Base-by-base conservation (phyloP, 2,329 filamentous ascomycete species). In the Aspergillus hiratsukae region DNA sequence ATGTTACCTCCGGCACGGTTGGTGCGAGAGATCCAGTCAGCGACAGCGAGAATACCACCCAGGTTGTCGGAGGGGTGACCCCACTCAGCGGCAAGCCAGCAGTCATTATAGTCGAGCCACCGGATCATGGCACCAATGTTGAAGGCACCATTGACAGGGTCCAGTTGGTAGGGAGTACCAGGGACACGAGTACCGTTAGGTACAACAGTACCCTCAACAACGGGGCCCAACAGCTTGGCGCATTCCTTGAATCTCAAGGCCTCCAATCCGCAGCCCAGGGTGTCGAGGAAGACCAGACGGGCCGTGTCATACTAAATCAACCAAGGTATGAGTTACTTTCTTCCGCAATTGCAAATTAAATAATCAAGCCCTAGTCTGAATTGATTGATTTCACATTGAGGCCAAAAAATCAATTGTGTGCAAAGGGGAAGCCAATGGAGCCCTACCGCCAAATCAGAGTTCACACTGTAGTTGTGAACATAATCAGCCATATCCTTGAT, bases 71-170 rank as follows among this genome's bases (percentile, higher is more conserved):
- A 97, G 60, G 94, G 94, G 77, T 99, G 94, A 57, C 94, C 94
- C 94, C 94, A 99, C 80, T 99, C 94, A 55, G 94, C 94, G 48
- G 93, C 94, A 62, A 97, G 83, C 94, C 93, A 99, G 85, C 94
- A 97, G 84, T 99, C 94, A 76, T 99, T 99, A 85, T 97, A 99
- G 81, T 99, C 94, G 69, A 99, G 85, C 94, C 94, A 99, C 72
- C 94, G 85, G 80, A 99, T 96, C 88, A 96, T 96, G 69, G 94
- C 89, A 68, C 94, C 94, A 68, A 99, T 97, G 83, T 97, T 97
- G 85, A 99, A 97, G 62, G 94, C 94, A 61, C 88, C 94, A 69
- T 93, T 93, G 73, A 97, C 87, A 41, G 94, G 94, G 75, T 97
- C 94, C 66, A 99, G 87, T 78, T 95, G 88, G 80, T 93, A 97